A percentile compares a stretch with the other conserved stretches of the same genome.
Conservation (phyloP, 306 rosid genomes). For the Arachis hypogaea region DNA sequence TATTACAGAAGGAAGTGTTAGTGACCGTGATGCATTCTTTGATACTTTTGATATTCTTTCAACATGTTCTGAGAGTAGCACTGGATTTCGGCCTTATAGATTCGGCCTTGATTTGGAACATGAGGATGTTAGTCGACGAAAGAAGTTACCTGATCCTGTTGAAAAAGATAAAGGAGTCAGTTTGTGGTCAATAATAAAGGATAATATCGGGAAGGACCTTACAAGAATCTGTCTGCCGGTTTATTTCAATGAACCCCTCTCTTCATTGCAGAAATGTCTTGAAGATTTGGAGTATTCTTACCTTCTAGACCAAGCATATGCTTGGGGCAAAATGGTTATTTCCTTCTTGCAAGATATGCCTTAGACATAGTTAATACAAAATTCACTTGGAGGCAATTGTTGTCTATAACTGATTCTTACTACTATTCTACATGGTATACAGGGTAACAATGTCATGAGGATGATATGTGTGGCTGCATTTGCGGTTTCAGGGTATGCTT, state of each 20-base stretch:
- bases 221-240: conserved; percentile 80
- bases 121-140: conserved; percentile 62
- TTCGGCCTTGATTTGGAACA: conserved; percentile 48
- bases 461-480: conserved; percentile 79
- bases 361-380: neutral
- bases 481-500: conserved; percentile 79
- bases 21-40: conserved; percentile 67
- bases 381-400: neutral
- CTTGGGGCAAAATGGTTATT: conserved; percentile 73
- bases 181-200: conserved; percentile 85
- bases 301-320: conserved; percentile 71
- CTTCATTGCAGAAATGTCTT: conserved; percentile 70
- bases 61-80: conserved; percentile 60
- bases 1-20: conserved; percentile 62
- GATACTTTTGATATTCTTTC: conserved; percentile 74
- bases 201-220: conserved; percentile 81
- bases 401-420: neutral
- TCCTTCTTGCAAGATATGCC: neutral
- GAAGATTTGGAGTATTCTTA: conserved; percentile 76
- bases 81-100: conserved; percentile 39
- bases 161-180: conserved; percentile 75
- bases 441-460: conserved; percentile 76
- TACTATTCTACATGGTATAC: conserved; percentile 30
- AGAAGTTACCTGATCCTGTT: conserved; percentile 77
- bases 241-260: conserved; percentile 74